Base-by-base conservation (phyloP, 805 yeast genomes). In the Lipomyces spencermartinsiae region DNA sequence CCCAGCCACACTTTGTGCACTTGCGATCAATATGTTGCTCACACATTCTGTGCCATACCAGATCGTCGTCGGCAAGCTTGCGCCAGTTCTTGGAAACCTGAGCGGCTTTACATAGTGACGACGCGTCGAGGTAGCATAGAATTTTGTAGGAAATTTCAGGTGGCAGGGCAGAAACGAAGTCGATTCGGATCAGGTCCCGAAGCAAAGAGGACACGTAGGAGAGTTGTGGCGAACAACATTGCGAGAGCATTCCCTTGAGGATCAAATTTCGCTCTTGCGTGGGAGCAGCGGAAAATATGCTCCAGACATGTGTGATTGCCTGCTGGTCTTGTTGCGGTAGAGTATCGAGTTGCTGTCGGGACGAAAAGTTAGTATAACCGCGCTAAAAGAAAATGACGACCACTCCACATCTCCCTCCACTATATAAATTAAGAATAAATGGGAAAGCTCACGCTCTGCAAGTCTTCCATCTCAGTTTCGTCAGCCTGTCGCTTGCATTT, bases 1-100 rank as follows among this genome's bases (percentile, higher is more conserved):
- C 99, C 99, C 99, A 95, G 16, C 99, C 99, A 80, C 99, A 95
- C 76, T 92, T 92, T 53, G 97, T 97, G 80, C 99, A 95, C 78
- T 95, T 95, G 68, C 97, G 85, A 80, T 95, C 99, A 64, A 95
- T 95, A 78, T 95, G 99, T 80, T 95, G 99, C 77, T 93, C 97
- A 77, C 99, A 95, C 93, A 95, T 89, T 73, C 94, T 93, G 77
- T 94, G 95, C 99, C 99, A 95, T 2, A 95, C 98, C 61, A 96
- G 81, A 76, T 95, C 98, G 77, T 94, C 98, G 78, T 95, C 97
- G 1, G 99, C 98, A 67, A 95, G 81, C 65, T 82, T 81, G 76
- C 91, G 88, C 99, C 99, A 95, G 62, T 85, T 86, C 63, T 87
- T 86, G 39, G 93, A 90, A 1, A 95, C 99, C 80, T 90, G 96